A percentile compares a stretch with the other conserved stretches of the same genome.
These are phyloP conservation scores for Elasticomyces elasticus DNA, from an alignment of 495 filamentous ascomycete genomes.

Conservation along the genomic window DNA sequence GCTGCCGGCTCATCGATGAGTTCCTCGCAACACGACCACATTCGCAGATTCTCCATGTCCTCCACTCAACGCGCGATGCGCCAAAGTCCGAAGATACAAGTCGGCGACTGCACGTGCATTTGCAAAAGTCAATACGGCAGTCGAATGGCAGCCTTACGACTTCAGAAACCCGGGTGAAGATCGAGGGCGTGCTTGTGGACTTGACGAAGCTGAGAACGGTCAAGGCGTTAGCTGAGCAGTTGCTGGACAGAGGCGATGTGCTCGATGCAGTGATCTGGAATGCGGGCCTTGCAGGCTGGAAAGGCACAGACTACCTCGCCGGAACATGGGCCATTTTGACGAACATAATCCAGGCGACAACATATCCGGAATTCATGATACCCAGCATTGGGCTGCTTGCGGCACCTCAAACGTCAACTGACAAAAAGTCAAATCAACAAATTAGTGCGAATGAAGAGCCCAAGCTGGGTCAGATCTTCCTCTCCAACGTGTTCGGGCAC, in stretches of 20 bases:
- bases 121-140: constrained; percentile 24
- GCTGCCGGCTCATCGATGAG: constrained; percentile 80
- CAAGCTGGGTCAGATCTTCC: constrained; percentile 69
- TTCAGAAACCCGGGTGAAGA: constrained; percentile 41
- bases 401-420: background rate
- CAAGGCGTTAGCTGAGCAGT: constrained; percentile 39
- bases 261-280: constrained; percentile 78
- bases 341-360: constrained; percentile 57
- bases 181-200: constrained; percentile 43
- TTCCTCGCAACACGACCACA: constrained; percentile 61
- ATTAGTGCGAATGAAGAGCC: constrained; percentile 40
- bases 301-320: constrained; percentile 60
- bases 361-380: constrained; percentile 67
- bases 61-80: constrained; percentile 54
- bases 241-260: constrained; percentile 46
- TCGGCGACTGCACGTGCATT: constrained; percentile 42
- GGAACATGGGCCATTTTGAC: constrained; percentile 51
- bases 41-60: constrained; percentile 51
- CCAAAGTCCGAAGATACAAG: constrained; percentile 53
- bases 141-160: constrained; percentile 39
- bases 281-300: constrained; percentile 82
- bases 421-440: constrained; percentile 3
- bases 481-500: constrained; percentile 88
- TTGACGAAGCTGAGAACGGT: constrained; percentile 47
- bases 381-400: constrained; percentile 11